A percentile compares a stretch with the other conserved stretches of the same genome.
Evolutionary conservation across 2,329 filamentous ascomycete species (phyloP).

Genomic region (Fusarium sp.): DNA sequence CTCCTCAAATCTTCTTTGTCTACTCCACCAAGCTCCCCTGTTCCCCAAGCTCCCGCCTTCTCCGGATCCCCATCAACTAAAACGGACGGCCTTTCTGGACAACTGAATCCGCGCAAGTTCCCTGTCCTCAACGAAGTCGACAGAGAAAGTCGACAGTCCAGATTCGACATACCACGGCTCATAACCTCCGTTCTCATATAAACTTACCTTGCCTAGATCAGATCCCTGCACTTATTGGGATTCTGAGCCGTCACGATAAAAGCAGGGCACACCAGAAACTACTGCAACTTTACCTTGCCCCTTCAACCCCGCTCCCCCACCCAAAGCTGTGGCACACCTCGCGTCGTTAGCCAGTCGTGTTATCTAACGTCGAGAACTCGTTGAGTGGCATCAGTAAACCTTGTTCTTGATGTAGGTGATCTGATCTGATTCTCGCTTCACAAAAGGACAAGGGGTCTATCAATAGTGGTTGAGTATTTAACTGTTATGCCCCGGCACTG

Average conservation of each 20-base stretch:
- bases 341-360: conserved; percentile 42
- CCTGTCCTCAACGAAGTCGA: neutral
- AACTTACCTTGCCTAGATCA: neutral
- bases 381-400: conserved; percentile 40
- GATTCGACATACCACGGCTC: neutral
- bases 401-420: conserved; percentile 44
- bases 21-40: conserved; percentile 32
- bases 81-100: conserved; percentile 7
- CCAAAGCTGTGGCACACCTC: conserved; percentile 38
- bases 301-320: conserved; percentile 45
- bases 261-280: conserved; percentile 37
- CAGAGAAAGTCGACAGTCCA: neutral
- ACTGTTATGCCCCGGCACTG: conserved; percentile 14
- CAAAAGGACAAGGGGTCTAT: conserved; percentile 27
- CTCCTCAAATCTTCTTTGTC: conserved; percentile 27
- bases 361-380: conserved; percentile 45
- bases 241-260: conserved; percentile 19
- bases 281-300: conserved; percentile 43
- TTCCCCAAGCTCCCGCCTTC: conserved; percentile 28
- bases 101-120: neutral
- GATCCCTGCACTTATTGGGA: conserved; percentile 22
- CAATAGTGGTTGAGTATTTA: conserved; percentile 36
- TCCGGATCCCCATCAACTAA: conserved; percentile 31
- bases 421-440: conserved; percentile 45
- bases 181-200: neutral